These are phyloP conservation scores for Apiotrichum gracile DNA, from an alignment of 1,284 basidiomycete species.

Conservation along the genomic window DNA sequence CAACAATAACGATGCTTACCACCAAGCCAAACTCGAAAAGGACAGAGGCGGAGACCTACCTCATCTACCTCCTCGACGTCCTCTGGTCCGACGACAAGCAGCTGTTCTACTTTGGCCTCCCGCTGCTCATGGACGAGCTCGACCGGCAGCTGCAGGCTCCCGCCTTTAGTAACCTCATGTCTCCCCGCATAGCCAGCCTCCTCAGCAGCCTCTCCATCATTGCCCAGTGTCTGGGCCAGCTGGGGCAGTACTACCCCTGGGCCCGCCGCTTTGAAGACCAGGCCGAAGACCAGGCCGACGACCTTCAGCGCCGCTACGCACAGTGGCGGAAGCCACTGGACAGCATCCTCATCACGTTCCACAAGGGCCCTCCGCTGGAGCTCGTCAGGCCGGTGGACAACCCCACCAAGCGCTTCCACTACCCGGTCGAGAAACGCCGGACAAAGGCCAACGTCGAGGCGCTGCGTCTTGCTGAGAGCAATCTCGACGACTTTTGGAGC, in stretches of 20 bases:
- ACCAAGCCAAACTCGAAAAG: too few relatives aligned
- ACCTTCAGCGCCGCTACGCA: neutral
- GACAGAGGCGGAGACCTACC: too few relatives aligned
- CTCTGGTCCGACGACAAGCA: too few relatives aligned
- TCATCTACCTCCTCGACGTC: too few relatives aligned
- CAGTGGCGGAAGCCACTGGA: neutral
- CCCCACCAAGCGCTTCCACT: constrained; percentile 2
- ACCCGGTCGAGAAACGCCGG: neutral
- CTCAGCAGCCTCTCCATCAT: neutral
- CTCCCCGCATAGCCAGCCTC: neutral
- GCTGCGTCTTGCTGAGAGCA: neutral
- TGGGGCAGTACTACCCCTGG: constrained; percentile 1
- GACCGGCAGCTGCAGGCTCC: neutral
- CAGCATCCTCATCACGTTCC: neutral
- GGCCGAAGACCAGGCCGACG: neutral
- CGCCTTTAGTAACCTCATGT: neutral
- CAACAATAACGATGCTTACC: too few relatives aligned
- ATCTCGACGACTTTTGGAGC: constrained; percentile 1
- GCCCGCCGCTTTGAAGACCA: neutral
- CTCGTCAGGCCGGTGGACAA: neutral
- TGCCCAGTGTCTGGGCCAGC: constrained; percentile 1
- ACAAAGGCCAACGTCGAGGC: constrained; percentile 1
- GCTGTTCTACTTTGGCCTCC: too few relatives aligned
- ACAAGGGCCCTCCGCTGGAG: neutral
- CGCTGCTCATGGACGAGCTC: constrained; percentile 1